Percentiles rank a stretch among this genome's conserved stretches.
phyloP scores from a whole-genome alignment of 805 yeast genomes.

The Blastobotrys peoriensis region DNA sequence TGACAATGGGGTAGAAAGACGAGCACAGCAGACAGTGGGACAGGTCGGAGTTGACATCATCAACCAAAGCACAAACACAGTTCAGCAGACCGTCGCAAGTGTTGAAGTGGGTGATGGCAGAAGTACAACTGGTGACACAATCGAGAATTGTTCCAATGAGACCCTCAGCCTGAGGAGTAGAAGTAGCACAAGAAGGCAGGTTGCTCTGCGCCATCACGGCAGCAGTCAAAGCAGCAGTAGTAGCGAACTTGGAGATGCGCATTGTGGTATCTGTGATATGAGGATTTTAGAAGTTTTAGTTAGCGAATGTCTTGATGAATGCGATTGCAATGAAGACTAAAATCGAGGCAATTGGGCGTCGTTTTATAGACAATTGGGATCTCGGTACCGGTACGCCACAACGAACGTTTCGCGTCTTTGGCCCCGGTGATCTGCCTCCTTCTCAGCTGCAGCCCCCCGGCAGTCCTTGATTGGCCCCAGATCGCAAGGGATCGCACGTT shows the following conservation, averaged over 20 bases:
- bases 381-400: too few species aligned
- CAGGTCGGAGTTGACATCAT: slow-evolving; percentile 11
- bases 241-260: background rate
- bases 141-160: slow-evolving; percentile 7
- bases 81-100: slow-evolving; percentile 12
- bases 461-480: too few species aligned
- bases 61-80: slow-evolving; percentile 14
- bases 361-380: too few species aligned
- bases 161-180: slow-evolving; percentile 8
- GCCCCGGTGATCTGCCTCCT: too few species aligned
- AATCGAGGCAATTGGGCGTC: too few species aligned
- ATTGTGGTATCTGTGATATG: too few species aligned
- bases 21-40: slow-evolving; percentile 13
- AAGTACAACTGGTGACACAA: slow-evolving; percentile 12
- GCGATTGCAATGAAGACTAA: too few species aligned
- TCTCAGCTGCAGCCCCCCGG: too few species aligned
- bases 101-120: slow-evolving; percentile 7
- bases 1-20: slow-evolving; percentile 7
- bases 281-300: too few species aligned
- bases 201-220: slow-evolving; percentile 3
- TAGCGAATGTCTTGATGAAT: too few species aligned
- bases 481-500: too few species aligned
- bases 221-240: background rate
- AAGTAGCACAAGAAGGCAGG: slow-evolving; percentile 4
- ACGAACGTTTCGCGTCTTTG: too few species aligned